Evolutionary conservation across 495 filamentous ascomycete genomes (phyloP).

Genomic region (Hypoxylon fragiforme): DNA sequence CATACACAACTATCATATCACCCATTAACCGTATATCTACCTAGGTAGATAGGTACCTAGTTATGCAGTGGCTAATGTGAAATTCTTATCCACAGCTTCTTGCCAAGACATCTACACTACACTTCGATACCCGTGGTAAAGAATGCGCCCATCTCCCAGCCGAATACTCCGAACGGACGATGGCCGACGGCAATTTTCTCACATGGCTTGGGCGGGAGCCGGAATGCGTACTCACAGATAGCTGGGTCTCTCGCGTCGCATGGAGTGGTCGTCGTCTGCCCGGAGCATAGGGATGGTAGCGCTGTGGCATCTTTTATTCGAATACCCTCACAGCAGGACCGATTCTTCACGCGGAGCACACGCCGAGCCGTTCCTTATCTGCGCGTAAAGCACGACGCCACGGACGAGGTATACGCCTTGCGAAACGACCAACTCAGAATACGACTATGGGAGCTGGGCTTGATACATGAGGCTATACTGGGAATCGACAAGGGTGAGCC

Average conservation of each 20-base stretch:
- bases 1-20: neutral
- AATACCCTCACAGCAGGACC: conserved; percentile 43
- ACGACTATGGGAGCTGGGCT: conserved; percentile 70
- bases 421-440: conserved; percentile 70
- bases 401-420: conserved; percentile 57
- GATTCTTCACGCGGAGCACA: conserved; percentile 37
- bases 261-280: conserved; percentile 73
- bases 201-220: conserved; percentile 73
- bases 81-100: conserved; percentile 43
- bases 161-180: conserved; percentile 43
- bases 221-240: conserved; percentile 75
- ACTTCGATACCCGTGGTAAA: conserved; percentile 58
- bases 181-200: conserved; percentile 83
- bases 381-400: conserved; percentile 56
- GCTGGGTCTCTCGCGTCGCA: conserved; percentile 71
- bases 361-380: conserved; percentile 49
- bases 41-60: too few relatives aligned
- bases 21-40: neutral
- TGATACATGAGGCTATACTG: conserved; percentile 63
- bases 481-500: conserved; percentile 59
- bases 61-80: too few relatives aligned
- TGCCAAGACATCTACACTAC: conserved; percentile 69
- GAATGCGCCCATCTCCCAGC: conserved; percentile 43
- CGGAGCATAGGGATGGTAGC: conserved; percentile 77
- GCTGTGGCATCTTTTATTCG: conserved; percentile 66